phyloP scores from a whole-genome alignment of 495 filamentous ascomycete species.

The Podospora fimiseda region DNA sequence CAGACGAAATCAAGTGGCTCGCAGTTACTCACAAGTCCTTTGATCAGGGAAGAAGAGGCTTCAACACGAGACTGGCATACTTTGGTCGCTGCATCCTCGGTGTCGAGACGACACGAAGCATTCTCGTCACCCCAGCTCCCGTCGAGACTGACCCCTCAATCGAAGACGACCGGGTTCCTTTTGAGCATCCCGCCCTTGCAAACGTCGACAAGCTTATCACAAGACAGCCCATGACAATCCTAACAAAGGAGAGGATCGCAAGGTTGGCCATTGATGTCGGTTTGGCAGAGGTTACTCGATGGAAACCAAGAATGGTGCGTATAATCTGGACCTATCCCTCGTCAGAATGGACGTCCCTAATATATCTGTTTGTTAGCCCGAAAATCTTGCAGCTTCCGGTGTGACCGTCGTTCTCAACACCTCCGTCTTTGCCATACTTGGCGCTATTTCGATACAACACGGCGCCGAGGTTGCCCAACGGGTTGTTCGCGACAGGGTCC shows the following conservation, averaged over 20 bases:
- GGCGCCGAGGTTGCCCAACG: constrained; percentile 72
- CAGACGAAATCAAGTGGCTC: constrained; percentile 92
- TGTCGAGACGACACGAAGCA: constrained; percentile 65
- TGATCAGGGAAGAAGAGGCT: constrained; percentile 87
- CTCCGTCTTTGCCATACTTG: constrained; percentile 76
- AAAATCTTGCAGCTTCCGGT: constrained; percentile 66
- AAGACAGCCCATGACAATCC: constrained; percentile 47
- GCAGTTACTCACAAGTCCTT: constrained; percentile 98
- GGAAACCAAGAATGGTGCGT: constrained; percentile 76
- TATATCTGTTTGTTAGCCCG: constrained; percentile 45
- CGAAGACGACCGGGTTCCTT: constrained; percentile 54
- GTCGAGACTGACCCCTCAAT: constrained; percentile 28
- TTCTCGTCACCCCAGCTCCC: constrained; percentile 46
- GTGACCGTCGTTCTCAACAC: constrained; percentile 64
- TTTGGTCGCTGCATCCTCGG: constrained; percentile 83
- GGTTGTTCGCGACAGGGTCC: constrained; percentile 69
- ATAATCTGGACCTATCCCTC: background rate
- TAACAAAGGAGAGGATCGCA: constrained; percentile 55
- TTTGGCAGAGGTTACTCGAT: constrained; percentile 67
- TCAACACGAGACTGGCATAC: constrained; percentile 88
- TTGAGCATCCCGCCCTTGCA: constrained; percentile 64
- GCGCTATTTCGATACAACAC: constrained; percentile 77
- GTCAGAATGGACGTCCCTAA: background rate
- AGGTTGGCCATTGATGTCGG: constrained; percentile 63
- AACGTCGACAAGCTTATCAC: constrained; percentile 61